Evolutionary conservation across 192 early-diverging fungal species (phyloP).

Genomic region (Haplosporangium gracile): DNA sequence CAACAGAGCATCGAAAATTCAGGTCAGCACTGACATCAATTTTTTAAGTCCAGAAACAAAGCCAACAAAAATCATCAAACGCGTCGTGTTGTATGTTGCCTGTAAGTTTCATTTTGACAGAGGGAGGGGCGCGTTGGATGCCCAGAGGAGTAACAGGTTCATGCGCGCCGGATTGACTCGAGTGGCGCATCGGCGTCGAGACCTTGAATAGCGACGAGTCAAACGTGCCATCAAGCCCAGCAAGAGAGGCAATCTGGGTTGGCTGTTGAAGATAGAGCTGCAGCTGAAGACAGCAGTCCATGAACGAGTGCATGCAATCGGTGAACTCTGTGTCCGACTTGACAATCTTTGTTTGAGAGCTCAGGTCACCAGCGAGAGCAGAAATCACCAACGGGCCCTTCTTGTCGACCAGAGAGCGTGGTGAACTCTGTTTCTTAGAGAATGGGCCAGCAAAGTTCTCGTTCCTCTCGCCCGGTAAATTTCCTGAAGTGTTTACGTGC

Average conservation of each 20-base stretch:
- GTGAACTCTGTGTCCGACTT: background rate
- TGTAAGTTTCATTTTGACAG: background rate
- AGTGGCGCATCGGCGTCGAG: background rate
- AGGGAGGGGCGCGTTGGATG: background rate
- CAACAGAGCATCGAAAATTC: background rate
- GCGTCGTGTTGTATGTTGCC: background rate
- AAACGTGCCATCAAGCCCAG: background rate
- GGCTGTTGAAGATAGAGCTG: background rate
- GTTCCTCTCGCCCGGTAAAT: background rate
- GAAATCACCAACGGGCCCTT: background rate
- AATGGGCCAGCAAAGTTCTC: background rate
- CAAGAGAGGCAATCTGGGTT: background rate
- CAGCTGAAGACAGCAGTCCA: background rate
- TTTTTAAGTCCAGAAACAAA: background rate
- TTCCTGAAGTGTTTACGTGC: background rate
- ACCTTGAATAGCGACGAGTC: background rate
- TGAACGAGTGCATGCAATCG: background rate
- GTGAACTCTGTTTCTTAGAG: background rate
- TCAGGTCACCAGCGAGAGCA: background rate
- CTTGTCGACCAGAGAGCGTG: background rate
- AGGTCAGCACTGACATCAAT: background rate
- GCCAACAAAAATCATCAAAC: background rate
- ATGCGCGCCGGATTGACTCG: background rate
- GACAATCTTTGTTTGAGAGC: background rate
- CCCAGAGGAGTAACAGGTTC: background rate